Evolutionary conservation across 2,329 filamentous ascomycete genomes (phyloP), one percentile per base, ranked within the genome.

Genomic region (Aspergillus tanneri): DNA sequence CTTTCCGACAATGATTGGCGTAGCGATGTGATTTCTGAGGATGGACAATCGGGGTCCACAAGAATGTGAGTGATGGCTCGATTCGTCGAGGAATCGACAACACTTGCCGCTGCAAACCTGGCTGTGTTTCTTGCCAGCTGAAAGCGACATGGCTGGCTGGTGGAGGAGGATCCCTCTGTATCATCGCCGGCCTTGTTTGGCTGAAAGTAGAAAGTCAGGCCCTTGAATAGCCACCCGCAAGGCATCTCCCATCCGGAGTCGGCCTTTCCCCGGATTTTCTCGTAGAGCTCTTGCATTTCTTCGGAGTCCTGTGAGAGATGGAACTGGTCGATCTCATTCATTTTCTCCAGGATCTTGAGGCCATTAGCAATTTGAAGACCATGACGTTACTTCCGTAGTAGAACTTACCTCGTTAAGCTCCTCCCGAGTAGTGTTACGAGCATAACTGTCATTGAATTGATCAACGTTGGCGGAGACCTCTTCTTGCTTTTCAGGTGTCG

Each of bases 401-500:
- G 46, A 5, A 68, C 58, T 32, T 61, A 72, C 64, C 42, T 54
- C 68, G 46, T 67, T 74, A 39, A 96, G 76, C 59, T 92, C 87
- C 2, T 82, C 77, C 0, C 80, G 58, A 1, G 75, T 77, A 7
- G 86, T 72, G 58, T 95, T 84, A 4, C 91, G 77, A 0, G 84
- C 80, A 68, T 88, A 97, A 62, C 90, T 91, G 65, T 99, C 93
- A 0, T 87, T 87, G 58, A 83, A 93, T 44, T 77, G 73, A 65
- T 99, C 93, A 2, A 86, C 77, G 54, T 86, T 88, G 3, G 72
- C 71, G 28, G 79, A 75, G 8, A 85, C 81, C 6, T 76, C 73
- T 5, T 73, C 73, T 32, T 72, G 69, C 46, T 84, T 75, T 2
- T 74, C 77, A 3, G 83, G 79, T 0, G 78, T 81, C 0, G 82